phyloP scores from a whole-genome alignment of 805 yeast species.

The Schizosaccharomyces octosporus region DNA sequence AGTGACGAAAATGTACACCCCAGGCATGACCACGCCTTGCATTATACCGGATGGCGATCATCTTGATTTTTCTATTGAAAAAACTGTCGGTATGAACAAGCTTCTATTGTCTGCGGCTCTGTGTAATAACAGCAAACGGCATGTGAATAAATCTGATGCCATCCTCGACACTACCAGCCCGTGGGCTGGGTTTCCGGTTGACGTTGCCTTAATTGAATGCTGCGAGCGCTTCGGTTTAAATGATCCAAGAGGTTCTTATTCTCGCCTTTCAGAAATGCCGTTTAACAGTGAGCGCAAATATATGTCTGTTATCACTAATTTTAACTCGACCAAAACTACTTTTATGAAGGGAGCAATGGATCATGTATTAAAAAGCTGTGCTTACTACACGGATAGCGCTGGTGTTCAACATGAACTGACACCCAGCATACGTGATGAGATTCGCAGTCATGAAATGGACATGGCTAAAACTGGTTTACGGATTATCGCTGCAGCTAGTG shows the following conservation, averaged over 20 bases:
- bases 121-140: conserved; percentile 12
- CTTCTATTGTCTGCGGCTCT: conserved; percentile 12
- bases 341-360: conserved; percentile 76
- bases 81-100: neutral
- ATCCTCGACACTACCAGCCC: conserved; percentile 25
- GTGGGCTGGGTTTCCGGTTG: conserved; percentile 81
- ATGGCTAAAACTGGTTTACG: conserved; percentile 71
- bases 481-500: conserved; percentile 55
- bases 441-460: conserved; percentile 31
- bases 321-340: conserved; percentile 18
- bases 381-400: conserved; percentile 29
- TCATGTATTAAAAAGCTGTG: conserved; percentile 35
- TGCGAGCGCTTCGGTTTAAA: conserved; percentile 43
- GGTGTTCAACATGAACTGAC: conserved; percentile 39
- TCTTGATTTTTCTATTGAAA: neutral
- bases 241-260: conserved; percentile 38
- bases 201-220: conserved; percentile 65
- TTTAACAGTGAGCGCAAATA: conserved; percentile 65
- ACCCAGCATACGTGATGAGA: conserved; percentile 22
- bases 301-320: conserved; percentile 45
- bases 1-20: conserved; percentile 58
- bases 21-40: conserved; percentile 18
- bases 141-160: conserved; percentile 4
- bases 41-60: neutral
- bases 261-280: conserved; percentile 51